Evolutionary conservation across 257 asterid species (phyloP).

Genomic region (Lycium ferocissimum): DNA sequence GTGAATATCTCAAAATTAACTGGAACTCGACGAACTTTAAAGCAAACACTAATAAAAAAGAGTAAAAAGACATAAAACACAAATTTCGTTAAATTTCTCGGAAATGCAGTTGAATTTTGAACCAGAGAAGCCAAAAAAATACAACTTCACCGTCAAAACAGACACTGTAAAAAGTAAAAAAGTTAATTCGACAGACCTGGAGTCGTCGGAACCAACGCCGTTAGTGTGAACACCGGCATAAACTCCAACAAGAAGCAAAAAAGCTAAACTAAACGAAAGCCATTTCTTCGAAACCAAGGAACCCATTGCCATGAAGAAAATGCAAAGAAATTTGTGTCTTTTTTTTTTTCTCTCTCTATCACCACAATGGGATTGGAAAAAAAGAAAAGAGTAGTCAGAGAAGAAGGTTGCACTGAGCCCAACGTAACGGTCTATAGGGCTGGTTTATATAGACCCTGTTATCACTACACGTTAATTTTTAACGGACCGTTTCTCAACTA

Average conservation of each 20-base stretch:
- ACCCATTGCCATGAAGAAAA: slow-evolving; percentile 30
- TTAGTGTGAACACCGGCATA: slow-evolving; percentile 42
- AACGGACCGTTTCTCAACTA: slow-evolving; percentile 62
- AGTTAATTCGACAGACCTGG: slow-evolving; percentile 46
- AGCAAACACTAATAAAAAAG: background rate
- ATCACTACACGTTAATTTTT: slow-evolving; percentile 47
- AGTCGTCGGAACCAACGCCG: slow-evolving; percentile 32
- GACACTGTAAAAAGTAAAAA: background rate
- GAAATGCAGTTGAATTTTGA: background rate
- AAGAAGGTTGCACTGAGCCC: slow-evolving; percentile 50
- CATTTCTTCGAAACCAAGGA: slow-evolving; percentile 47
- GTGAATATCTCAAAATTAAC: no score
- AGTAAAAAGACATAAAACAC: background rate
- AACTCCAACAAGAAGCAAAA: slow-evolving; percentile 50
- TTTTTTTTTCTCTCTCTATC: slow-evolving; percentile 30
- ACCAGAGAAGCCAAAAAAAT: background rate
- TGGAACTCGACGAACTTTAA: no score
- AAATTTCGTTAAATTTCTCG: background rate
- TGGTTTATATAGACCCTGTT: slow-evolving; percentile 57
- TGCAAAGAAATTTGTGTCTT: slow-evolving; percentile 14
- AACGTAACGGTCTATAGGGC: slow-evolving; percentile 65
- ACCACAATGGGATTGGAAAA: slow-evolving; percentile 29
- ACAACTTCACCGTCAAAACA: background rate
- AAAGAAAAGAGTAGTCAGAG: slow-evolving; percentile 35
- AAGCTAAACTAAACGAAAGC: slow-evolving; percentile 43